Evolutionary conservation across 805 yeast genomes (phyloP).

Genomic region (Wickerhamiella bombiphila): DNA sequence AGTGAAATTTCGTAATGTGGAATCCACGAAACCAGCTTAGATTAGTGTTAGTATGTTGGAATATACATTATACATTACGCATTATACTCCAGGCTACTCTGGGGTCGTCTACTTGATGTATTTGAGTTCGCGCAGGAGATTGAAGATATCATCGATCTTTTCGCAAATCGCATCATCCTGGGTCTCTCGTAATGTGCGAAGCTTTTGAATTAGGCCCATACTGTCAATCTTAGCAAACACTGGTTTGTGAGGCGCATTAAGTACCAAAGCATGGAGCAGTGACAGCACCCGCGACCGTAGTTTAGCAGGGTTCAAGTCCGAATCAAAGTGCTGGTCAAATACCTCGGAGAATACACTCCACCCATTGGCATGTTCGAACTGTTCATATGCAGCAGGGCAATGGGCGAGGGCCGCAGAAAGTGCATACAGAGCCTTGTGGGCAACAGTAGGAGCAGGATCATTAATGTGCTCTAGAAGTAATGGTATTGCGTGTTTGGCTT

Average conservation of each 20-base stretch:
- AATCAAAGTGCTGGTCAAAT: constrained; percentile 9
- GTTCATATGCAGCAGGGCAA: constrained; percentile 37
- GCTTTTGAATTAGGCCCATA: constrained; percentile 3
- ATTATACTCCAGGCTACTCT: too few relatives aligned
- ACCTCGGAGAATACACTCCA: constrained; percentile 37
- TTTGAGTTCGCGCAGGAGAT: constrained; percentile 3
- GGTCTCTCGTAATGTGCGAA: constrained; percentile 3
- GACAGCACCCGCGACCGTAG: constrained; percentile 12
- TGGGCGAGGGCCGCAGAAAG: constrained; percentile 61
- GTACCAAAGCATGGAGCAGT: constrained; percentile 9
- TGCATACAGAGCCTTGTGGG: constrained; percentile 62
- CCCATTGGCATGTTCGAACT: constrained; percentile 46
- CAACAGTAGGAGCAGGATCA: constrained; percentile 25
- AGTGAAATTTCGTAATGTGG: too few relatives aligned
- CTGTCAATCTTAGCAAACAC: constrained; percentile 9
- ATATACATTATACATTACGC: too few relatives aligned
- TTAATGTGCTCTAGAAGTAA: constrained; percentile 19
- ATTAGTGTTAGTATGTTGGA: too few relatives aligned
- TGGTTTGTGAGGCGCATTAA: constrained; percentile 6
- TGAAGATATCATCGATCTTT: constrained; percentile 9
- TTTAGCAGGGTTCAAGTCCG: constrained; percentile 3
- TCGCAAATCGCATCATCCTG: constrained; percentile 4
- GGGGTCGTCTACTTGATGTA: not conserved
- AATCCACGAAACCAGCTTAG: too few relatives aligned
- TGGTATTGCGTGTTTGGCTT: constrained; percentile 20